Conservation (phyloP, 768 basidiomycete species). For the Megacollybia marginata region DNA sequence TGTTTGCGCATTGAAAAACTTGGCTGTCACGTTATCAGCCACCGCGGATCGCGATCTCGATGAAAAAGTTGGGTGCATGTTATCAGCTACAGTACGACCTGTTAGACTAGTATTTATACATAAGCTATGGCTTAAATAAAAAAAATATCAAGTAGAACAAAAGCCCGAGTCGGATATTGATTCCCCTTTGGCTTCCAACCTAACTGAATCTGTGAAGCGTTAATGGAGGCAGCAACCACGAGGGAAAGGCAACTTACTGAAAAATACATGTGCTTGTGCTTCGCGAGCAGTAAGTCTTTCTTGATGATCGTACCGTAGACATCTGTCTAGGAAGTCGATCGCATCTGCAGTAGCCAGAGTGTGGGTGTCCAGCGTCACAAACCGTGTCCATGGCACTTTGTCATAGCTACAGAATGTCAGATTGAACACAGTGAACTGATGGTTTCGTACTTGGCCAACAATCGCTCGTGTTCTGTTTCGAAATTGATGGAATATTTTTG, state of each 20-base stretch:
- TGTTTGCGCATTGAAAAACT: constrained; percentile 62
- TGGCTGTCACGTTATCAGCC: too few relatives aligned
- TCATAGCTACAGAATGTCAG: constrained; percentile 33
- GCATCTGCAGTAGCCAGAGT: constrained; percentile 53
- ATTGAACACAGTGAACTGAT: neutral
- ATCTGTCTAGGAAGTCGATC: constrained; percentile 58
- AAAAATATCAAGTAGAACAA: constrained; percentile 20
- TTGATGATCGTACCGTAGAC: constrained; percentile 64
- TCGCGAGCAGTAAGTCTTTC: constrained; percentile 62
- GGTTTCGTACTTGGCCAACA: constrained; percentile 38
- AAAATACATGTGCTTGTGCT: constrained; percentile 61
- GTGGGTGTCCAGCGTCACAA: constrained; percentile 52
- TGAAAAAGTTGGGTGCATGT: too few relatives aligned
- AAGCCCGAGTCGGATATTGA: constrained; percentile 44
- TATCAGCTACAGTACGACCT: too few relatives aligned
- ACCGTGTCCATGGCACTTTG: constrained; percentile 59
- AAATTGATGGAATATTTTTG: constrained; percentile 59
- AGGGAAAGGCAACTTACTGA: constrained; percentile 32
- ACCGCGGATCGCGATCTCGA: too few relatives aligned
- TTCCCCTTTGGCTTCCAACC: constrained; percentile 41
- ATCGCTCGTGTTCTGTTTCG: constrained; percentile 50
- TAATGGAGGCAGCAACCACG: constrained; percentile 5
- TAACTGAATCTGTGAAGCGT: constrained; percentile 32
- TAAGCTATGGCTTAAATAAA: too few relatives aligned
- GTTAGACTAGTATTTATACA: too few relatives aligned